Conservation (phyloP, 2,329 filamentous ascomycete genomes). For the Neurospora sp. region DNA sequence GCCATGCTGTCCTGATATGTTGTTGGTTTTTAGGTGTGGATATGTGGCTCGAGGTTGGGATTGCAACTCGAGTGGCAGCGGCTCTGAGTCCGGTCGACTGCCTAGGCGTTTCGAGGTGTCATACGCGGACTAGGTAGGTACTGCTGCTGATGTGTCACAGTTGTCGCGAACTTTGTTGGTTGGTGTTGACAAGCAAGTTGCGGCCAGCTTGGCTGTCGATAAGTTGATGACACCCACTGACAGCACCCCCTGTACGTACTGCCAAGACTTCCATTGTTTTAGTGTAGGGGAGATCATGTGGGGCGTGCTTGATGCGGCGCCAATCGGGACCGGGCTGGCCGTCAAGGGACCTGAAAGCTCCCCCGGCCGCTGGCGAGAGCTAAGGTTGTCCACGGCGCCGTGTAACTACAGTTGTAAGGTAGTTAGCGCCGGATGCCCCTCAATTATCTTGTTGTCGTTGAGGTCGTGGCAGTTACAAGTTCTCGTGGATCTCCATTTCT, state of each 20-base stretch:
- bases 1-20: slow-evolving; percentile 11
- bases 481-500: neutral
- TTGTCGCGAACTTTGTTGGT: neutral
- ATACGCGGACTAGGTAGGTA: neutral
- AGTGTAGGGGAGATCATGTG: neutral
- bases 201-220: neutral
- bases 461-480: neutral
- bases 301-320: neutral
- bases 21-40: neutral
- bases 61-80: neutral
- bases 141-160: neutral
- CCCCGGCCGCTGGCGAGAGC: neutral
- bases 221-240: neutral
- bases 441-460: neutral
- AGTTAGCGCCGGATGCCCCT: neutral
- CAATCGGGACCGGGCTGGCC: neutral
- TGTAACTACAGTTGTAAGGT: neutral
- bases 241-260: neutral
- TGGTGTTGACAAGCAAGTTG: neutral
- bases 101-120: neutral
- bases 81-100: neutral
- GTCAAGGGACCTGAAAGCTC: neutral
- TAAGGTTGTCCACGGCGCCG: neutral
- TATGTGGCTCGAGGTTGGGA: neutral
- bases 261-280: neutral